Conservation (phyloP, 208 protist species). For the Crithidia expoeki region DNA sequence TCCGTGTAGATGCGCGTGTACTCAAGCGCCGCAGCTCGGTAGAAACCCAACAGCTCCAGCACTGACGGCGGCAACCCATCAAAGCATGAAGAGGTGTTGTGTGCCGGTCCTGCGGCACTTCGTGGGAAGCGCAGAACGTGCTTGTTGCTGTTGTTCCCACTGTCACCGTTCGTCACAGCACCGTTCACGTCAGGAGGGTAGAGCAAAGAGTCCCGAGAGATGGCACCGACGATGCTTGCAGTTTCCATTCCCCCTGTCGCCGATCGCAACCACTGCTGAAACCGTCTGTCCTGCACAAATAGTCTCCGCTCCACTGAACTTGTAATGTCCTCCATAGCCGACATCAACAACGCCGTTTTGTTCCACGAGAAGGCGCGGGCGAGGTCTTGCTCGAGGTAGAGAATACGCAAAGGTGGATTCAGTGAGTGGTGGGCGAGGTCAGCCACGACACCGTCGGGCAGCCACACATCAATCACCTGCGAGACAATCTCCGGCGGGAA, state of each 20-base stretch:
- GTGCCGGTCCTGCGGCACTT: too few relatives aligned
- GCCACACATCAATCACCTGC: slow-evolving; percentile 47
- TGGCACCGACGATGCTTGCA: too few relatives aligned
- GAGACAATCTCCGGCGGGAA: slow-evolving; percentile 50
- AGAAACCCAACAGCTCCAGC: slow-evolving; percentile 58
- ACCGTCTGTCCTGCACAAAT: slow-evolving; percentile 37
- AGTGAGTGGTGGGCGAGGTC: slow-evolving; percentile 60
- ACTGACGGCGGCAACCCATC: slow-evolving; percentile 25
- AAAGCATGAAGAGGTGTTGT: slow-evolving; percentile 2
- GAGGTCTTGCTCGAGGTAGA: slow-evolving; percentile 56
- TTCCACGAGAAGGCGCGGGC: slow-evolving; percentile 41
- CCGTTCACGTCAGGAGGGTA: neutral
- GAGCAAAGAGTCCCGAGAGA: slow-evolving; percentile 1
- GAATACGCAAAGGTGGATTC: slow-evolving; percentile 54
- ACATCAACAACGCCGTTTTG: slow-evolving; percentile 33
- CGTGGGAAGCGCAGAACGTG: neutral
- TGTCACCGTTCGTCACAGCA: neutral
- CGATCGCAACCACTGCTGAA: slow-evolving; percentile 29
- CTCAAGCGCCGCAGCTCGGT: slow-evolving; percentile 39
- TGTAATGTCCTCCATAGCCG: slow-evolving; percentile 43
- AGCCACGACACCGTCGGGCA: slow-evolving; percentile 44
- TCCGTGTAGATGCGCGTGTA: slow-evolving; percentile 44
- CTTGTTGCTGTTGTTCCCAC: neutral
- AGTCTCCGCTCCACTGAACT: slow-evolving; percentile 31
- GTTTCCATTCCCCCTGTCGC: neutral